Evolutionary conservation across 177 flowering plant species (phyloP).

Genomic region (Vitis hybrid): DNA sequence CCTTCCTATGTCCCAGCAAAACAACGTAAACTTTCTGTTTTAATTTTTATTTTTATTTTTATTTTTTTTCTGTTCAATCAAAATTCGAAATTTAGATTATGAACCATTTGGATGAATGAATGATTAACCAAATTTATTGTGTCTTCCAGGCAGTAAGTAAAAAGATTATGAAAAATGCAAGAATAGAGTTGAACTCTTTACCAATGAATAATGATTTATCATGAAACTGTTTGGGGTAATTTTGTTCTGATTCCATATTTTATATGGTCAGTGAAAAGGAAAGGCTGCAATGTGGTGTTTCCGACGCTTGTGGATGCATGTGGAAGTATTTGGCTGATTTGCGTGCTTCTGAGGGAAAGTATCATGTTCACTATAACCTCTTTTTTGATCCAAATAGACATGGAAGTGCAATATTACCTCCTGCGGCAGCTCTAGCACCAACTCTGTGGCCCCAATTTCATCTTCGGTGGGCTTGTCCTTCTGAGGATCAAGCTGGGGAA

Average conservation of each 20-base stretch:
- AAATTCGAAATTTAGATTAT: not conserved
- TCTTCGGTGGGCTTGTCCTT: conserved; percentile 95
- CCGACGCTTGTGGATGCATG: conserved; percentile 83
- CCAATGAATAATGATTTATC: not conserved
- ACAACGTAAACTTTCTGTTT: too few species aligned
- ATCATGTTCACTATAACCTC: conserved; percentile 77
- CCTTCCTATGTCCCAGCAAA: too few species aligned
- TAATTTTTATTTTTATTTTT: too few species aligned
- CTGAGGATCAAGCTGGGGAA: conserved; percentile 80
- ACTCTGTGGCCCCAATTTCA: conserved; percentile 97
- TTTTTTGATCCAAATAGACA: conserved; percentile 79
- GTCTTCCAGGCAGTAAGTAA: not conserved
- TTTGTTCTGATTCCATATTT: conserved; percentile 7
- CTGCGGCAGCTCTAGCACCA: conserved; percentile 98
- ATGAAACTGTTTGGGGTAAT: not conserved
- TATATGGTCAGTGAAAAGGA: conserved; percentile 78
- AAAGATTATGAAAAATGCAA: too few species aligned
- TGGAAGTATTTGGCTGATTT: conserved; percentile 80
- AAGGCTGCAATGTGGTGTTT: conserved; percentile 68
- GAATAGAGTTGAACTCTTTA: not conserved
- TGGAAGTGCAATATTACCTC: conserved; percentile 70
- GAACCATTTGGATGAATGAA: not conserved
- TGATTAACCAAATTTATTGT: not conserved
- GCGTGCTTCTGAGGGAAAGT: conserved; percentile 66
- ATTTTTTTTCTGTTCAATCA: too few species aligned